A percentile compares a stretch with the other conserved stretches of the same genome.
Conservation (phyloP, 2,329 filamentous ascomycete species). For the Neofusicoccum cordaticola region DNA sequence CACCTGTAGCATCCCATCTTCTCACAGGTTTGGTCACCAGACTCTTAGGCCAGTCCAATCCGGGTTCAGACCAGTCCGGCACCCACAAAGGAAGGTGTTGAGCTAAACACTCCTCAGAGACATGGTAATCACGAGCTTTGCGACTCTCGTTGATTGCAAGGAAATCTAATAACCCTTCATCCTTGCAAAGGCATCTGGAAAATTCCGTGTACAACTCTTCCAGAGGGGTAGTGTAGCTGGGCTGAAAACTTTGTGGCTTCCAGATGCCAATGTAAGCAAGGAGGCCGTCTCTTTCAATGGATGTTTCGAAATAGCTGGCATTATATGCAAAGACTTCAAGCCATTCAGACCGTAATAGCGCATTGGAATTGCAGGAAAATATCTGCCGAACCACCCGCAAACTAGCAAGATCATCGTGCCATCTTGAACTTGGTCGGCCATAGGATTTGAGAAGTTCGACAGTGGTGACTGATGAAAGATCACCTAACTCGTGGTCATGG, state of each 20-base stretch:
- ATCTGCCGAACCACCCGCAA: not conserved
- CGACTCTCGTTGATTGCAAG: not conserved
- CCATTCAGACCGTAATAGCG: too few species aligned
- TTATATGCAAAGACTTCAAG: too few species aligned
- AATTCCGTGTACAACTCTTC: not conserved
- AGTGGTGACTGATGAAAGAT: too few species aligned
- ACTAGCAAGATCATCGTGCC: too few species aligned
- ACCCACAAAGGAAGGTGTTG: not conserved
- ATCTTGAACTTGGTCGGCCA: too few species aligned
- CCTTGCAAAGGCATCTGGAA: not conserved
- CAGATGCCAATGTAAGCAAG: not conserved
- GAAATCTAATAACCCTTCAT: not conserved
- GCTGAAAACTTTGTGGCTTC: not conserved
- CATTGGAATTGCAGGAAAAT: too few species aligned
- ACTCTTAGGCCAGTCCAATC: too few species aligned
- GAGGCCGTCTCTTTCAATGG: not conserved
- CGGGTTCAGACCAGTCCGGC: not conserved
- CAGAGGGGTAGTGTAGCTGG: not conserved
- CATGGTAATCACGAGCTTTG: not conserved
- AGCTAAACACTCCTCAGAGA: too few species aligned
- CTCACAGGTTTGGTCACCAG: too few species aligned
- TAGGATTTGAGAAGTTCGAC: too few species aligned
- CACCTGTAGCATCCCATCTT: too few species aligned
- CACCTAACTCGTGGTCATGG: too few species aligned
- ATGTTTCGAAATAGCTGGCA: not conserved